phyloP scores from a whole-genome alignment of 148 eudicot genomes.

The Chenopodium album region DNA sequence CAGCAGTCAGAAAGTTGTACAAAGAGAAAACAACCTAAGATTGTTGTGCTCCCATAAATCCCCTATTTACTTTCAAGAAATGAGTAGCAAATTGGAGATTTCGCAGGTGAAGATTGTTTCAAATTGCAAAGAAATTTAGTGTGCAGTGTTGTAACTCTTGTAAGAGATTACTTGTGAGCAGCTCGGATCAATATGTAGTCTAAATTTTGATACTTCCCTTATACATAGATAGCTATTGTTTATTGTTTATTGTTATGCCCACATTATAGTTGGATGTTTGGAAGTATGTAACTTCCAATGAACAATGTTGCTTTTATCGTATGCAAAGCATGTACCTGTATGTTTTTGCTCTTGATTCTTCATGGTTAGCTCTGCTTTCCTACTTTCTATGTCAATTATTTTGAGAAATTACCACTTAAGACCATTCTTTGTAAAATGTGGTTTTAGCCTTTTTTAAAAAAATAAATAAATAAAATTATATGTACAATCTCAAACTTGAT shows the following conservation, averaged over 20 bases:
- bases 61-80: background rate
- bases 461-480: too few relatives aligned
- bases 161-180: background rate
- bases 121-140: background rate
- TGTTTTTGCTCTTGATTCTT: background rate
- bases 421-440: too few relatives aligned
- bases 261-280: background rate
- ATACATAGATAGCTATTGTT: background rate
- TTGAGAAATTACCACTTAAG: background rate
- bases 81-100: background rate
- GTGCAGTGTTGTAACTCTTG: constrained; percentile 10
- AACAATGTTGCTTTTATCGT: background rate
- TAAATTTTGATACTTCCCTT: background rate
- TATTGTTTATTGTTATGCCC: background rate
- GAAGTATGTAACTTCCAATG: background rate
- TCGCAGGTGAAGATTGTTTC: background rate
- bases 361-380: background rate
- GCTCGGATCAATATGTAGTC: background rate
- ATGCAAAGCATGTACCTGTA: background rate
- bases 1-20: constrained; percentile 24
- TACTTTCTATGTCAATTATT: background rate
- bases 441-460: background rate
- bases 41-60: constrained; percentile 60
- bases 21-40: constrained; percentile 56
- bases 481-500: too few relatives aligned